Base-by-base conservation (phyloP, 768 basidiomycete genomes). In the Mycena haematopus region DNA sequence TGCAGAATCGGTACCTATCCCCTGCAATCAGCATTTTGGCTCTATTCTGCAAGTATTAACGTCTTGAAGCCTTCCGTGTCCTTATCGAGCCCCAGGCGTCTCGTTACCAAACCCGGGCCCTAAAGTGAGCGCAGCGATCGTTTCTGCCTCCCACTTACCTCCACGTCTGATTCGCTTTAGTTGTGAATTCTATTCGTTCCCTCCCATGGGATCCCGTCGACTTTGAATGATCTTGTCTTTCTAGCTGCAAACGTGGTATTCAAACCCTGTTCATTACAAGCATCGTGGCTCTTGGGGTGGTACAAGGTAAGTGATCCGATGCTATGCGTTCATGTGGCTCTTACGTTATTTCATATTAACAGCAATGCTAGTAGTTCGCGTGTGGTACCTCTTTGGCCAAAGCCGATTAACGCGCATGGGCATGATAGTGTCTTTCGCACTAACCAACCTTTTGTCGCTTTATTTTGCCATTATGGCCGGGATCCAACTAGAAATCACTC, bases 331-430 rank as follows among this genome's bases (percentile, higher is more conserved):
- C 31, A 21, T 52, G 25, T 27, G 1, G 29, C 21, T n/a, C 58
- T 60, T 31, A 55, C 54, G 35, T 54, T 14, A 27, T 31, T 31
- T 60, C 42, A 44, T 33, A 4, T 31, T 38, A 36, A 27, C 47
- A 81, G 79, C 74, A 22, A 78, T 79, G 44, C 73, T 80, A 17
- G 74, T 77, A 33, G 68, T 75, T 40, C 75, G 80, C 29, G 74
- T 79, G 27, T 82, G 78, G 78, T 78, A 78, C 65, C 73, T 80
- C 46, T 80, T 79, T 59, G 72, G 76, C 6, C 70, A 71, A 31
- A 74, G 72, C 50, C 70, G 58, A 31, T 6, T 35, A 11, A 63
- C 77, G 33, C 75, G 71, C 47, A 60, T 72, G 25, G 65, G 61
- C n/a, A 70, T 79, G 40, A 62, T 77, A 29, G 62, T 66, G 21